Conservation (phyloP, 2,329 filamentous ascomycete species). For the Arthrobotrys sinensis region DNA sequence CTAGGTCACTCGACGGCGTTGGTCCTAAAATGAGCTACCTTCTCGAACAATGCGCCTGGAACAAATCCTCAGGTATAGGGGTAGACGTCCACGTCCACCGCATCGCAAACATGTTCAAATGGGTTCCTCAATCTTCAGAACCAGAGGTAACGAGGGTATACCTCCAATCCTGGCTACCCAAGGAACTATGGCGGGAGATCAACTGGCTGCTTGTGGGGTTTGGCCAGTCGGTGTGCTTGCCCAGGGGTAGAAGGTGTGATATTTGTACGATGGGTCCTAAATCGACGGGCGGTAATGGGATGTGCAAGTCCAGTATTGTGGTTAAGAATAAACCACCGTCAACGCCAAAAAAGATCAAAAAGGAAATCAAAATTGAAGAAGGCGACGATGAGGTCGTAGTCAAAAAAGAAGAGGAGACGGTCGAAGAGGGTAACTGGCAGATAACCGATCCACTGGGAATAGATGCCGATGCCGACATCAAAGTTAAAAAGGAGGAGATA, state of each 20-base stretch:
- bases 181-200: conserved; percentile 90
- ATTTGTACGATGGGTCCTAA: conserved; percentile 80
- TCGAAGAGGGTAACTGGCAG: conserved; percentile 65
- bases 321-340: conserved; percentile 70
- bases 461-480: conserved; percentile 66
- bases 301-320: conserved; percentile 83
- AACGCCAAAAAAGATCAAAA: conserved; percentile 66
- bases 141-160: conserved; percentile 85
- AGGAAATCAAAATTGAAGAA: conserved; percentile 65
- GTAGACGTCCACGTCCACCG: conserved; percentile 96
- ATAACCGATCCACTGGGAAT: conserved; percentile 50
- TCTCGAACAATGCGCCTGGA: conserved; percentile 83
- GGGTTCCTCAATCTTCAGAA: conserved; percentile 80
- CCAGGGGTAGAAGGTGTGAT: conserved; percentile 84
- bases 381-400: conserved; percentile 62
- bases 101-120: conserved; percentile 94
- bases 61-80: conserved; percentile 81
- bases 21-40: conserved; percentile 96
- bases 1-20: conserved; percentile 73
- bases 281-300: conserved; percentile 73
- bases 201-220: conserved; percentile 90
- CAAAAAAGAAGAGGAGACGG: conserved; percentile 65
- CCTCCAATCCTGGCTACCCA: conserved; percentile 86
- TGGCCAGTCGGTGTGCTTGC: conserved; percentile 87
- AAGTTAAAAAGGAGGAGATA: conserved; percentile 66